Evolutionary conservation across 140 eudicot species (phyloP).

Genomic region (Oenanthe javanica): DNA sequence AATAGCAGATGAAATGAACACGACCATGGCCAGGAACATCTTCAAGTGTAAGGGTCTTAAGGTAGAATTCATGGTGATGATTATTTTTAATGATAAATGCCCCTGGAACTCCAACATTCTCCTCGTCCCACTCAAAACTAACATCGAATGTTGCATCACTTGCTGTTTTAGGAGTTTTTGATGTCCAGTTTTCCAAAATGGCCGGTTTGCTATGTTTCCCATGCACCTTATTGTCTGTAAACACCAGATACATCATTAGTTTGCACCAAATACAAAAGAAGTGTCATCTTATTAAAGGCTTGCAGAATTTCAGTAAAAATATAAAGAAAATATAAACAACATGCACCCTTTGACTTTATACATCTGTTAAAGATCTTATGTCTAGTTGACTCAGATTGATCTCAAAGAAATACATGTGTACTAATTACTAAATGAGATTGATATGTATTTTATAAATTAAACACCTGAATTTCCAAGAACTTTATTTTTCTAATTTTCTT

Average conservation of each 20-base stretch:
- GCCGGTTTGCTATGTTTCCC: constrained; percentile 48
- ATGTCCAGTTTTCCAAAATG: constrained; percentile 43
- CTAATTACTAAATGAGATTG: neutral
- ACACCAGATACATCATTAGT: neutral
- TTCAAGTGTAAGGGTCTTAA: constrained; percentile 61
- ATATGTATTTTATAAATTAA: too few relatives aligned
- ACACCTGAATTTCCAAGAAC: neutral
- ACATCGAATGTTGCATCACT: constrained; percentile 38
- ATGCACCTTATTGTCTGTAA: constrained; percentile 22
- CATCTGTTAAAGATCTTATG: neutral
- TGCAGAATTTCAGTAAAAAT: neutral
- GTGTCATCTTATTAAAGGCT: neutral
- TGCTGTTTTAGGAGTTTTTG: constrained; percentile 23
- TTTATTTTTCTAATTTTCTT: neutral
- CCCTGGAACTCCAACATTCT: constrained; percentile 43
- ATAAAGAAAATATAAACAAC: neutral
- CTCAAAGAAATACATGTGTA: neutral
- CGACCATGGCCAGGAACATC: constrained; percentile 68
- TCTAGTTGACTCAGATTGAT: neutral
- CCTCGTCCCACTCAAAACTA: constrained; percentile 53
- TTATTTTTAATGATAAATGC: constrained; percentile 48
- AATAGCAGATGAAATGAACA: constrained; percentile 63
- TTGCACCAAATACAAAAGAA: neutral
- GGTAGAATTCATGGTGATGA: constrained; percentile 59
- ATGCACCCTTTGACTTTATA: neutral